Conservation (phyloP, 1,284 basidiomycete species). For the Fomitopsis palustris region DNA sequence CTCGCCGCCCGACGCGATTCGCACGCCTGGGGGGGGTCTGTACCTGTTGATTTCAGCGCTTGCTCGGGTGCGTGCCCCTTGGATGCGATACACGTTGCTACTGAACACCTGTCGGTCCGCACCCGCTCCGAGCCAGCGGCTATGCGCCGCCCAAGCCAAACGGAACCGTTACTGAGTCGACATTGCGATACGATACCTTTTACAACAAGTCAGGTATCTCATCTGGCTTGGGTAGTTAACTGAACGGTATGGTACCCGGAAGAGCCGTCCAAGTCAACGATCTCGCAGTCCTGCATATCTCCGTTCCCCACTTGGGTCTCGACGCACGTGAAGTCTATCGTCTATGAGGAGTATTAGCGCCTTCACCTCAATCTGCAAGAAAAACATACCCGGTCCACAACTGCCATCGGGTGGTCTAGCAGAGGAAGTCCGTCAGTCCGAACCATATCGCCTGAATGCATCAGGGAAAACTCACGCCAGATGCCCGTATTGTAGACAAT, state of each 20-base stretch:
- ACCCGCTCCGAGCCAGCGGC: too few species aligned
- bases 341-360: conserved; percentile 35
- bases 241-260: conserved; percentile 35
- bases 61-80: too few species aligned
- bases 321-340: conserved; percentile 77
- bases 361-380: too few species aligned
- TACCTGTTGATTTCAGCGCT: too few species aligned
- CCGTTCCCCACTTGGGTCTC: conserved; percentile 84
- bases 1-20: too few species aligned
- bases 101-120: too few species aligned
- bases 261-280: conserved; percentile 50
- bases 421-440: conserved; percentile 2
- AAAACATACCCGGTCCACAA: conserved; percentile 59
- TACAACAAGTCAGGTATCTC: too few species aligned
- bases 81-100: too few species aligned
- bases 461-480: conserved; percentile 64
- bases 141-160: too few species aligned
- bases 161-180: too few species aligned
- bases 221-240: conserved; percentile 17
- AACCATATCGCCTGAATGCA: conserved; percentile 3
- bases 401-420: conserved; percentile 82
- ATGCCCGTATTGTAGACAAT: conserved; percentile 78
- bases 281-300: conserved; percentile 71
- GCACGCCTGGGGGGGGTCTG: too few species aligned
- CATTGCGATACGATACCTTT: too few species aligned